A percentile compares a stretch with the other conserved stretches of the same genome.
Evolutionary conservation across 805 yeast species (phyloP).

Genomic region (Kodamaea jinghongensis): DNA sequence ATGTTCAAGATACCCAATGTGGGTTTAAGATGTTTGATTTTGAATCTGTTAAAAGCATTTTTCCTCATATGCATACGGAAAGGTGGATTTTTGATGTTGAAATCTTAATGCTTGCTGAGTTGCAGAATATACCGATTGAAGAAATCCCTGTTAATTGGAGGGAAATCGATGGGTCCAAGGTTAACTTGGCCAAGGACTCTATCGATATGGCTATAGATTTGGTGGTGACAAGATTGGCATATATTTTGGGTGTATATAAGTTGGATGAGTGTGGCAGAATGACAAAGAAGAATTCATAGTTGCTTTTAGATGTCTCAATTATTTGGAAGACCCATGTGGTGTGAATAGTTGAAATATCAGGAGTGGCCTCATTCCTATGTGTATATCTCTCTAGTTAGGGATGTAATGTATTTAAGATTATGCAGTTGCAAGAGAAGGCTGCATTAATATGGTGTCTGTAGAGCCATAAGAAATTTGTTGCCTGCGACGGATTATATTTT

Average conservation of each 20-base stretch:
- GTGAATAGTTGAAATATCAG: too few relatives aligned
- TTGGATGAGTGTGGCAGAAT: slow-evolving; percentile 16
- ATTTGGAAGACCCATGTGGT: too few relatives aligned
- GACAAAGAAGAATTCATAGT: slow-evolving; percentile 1
- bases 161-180: slow-evolving; percentile 93
- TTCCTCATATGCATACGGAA: slow-evolving; percentile 93
- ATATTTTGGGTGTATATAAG: slow-evolving; percentile 76
- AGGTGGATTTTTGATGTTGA: slow-evolving; percentile 99
- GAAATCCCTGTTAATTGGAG: slow-evolving; percentile 95
- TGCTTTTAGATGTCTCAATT: too few relatives aligned
- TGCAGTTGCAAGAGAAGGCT: too few relatives aligned
- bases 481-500: too few relatives aligned
- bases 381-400: too few relatives aligned
- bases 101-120: slow-evolving; percentile 72
- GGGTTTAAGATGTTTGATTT: slow-evolving; percentile 92
- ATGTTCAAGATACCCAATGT: slow-evolving; percentile 92
- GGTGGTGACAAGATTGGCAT: slow-evolving; percentile 87
- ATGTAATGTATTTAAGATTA: too few relatives aligned
- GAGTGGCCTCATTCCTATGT: too few relatives aligned
- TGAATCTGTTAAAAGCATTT: slow-evolving; percentile 59
- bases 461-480: too few relatives aligned
- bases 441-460: too few relatives aligned
- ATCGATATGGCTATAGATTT: slow-evolving; percentile 92
- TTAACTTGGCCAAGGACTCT: slow-evolving; percentile 87
- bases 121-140: slow-evolving; percentile 60